Base-by-base conservation (phyloP, 768 basidiomycete species). In the Pluteus cervinus region DNA sequence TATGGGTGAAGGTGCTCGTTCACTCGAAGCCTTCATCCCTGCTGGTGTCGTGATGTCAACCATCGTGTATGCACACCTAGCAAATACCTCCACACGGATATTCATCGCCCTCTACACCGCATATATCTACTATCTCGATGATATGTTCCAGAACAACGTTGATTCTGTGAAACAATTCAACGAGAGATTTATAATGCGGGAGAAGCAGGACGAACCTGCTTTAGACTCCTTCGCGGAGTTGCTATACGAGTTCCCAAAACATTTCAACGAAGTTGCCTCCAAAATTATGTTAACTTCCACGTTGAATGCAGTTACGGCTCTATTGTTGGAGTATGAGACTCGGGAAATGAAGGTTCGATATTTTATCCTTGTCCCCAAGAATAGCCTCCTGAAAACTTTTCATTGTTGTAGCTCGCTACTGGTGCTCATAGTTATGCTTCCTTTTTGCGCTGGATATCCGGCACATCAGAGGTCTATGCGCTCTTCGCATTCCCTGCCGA, bases 101-200 rank as follows among this genome's bases (percentile, higher is more conserved):
- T 53, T 57, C 41, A 61, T 69, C 21, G 58, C 65, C 3, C 49
- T 69, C 7, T 69, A 56, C 43, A 69, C 68, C 1, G 55, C 65
- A 0, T 62, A 56, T 30, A 36, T 52, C n/a, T 57, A 59, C 33
- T 61, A 48, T 28, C 39, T 62, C 20, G 70, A 73, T 42, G 66
- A 72, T 41, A 36, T 43, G 2, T 47, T 56, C 12, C 42, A 47
- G 2, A 40, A 44, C 11, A 56, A 61, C 33, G 34, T 41, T 12
- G 45, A 43, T 4, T 42, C 51, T 3, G 44, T 68, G 9, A 52
- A 55, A 7, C 39, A 43, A 9, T 72, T 72, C 50, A 58, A 57
- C 16, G 47, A 55, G 17, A 40, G 51, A 0, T 62, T 69, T 31
- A 22, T 61, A 1, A 26, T 28, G 4, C 48, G 46, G 10, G 22